Conservation (phyloP, 345 rosid genomes). For the Populus euphratica region DNA sequence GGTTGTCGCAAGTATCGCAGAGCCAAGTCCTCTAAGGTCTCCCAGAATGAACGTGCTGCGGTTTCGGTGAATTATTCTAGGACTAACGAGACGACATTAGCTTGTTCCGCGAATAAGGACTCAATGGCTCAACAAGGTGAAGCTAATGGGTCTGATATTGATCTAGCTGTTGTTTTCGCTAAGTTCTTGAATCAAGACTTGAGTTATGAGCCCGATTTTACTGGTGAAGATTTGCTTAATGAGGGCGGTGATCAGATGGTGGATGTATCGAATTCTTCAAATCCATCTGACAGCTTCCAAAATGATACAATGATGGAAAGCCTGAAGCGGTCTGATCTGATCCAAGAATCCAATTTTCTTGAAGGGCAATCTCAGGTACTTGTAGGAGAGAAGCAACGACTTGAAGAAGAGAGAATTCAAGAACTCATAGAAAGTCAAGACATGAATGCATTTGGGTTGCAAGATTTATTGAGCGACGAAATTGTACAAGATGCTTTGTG, state of each 20-base stretch:
- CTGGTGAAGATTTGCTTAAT: background rate
- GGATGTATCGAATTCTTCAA: constrained; percentile 13
- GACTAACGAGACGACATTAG: constrained; percentile 7
- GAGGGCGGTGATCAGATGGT: background rate
- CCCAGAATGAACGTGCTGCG: constrained; percentile 11
- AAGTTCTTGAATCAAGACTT: constrained; percentile 48
- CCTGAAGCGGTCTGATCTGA: constrained; percentile 9
- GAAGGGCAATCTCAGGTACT: constrained; percentile 18
- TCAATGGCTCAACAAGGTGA: background rate
- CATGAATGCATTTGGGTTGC: constrained; percentile 29
- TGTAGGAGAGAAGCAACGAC: constrained; percentile 3
- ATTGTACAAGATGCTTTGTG: constrained; percentile 35
- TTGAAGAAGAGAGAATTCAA: constrained; percentile 15
- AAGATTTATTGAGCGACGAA: constrained; percentile 35
- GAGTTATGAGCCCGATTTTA: constrained; percentile 13
- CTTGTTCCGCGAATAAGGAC: constrained; percentile 2
- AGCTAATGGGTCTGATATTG: constrained; percentile 39
- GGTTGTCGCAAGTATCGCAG: constrained; percentile 76
- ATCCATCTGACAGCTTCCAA: constrained; percentile 6
- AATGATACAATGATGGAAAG: constrained; percentile 12
- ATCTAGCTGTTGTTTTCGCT: constrained; percentile 70
- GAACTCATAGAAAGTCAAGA: constrained; percentile 19
- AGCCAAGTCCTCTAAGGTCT: constrained; percentile 36
- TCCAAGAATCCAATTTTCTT: constrained; percentile 8
- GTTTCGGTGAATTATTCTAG: constrained; percentile 12